A percentile compares a stretch with the other conserved stretches of the same genome.
Conservation (phyloP, 192 early-diverging fungal species). For the Linderina pennispora region DNA sequence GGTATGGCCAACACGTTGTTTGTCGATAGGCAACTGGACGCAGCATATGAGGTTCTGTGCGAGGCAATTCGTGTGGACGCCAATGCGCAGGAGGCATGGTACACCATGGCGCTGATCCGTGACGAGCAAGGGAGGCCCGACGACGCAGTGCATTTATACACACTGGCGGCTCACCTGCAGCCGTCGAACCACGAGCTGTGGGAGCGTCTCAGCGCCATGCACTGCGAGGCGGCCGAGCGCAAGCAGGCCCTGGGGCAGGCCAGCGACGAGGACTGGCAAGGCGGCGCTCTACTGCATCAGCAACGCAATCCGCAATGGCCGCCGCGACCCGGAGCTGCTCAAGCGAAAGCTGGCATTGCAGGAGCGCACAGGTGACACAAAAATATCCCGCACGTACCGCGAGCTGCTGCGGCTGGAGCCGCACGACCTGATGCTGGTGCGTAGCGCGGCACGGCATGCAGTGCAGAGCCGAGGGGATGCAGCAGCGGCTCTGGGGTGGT, state of each 20-base stretch:
- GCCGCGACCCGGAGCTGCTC: slow-evolving; percentile 59
- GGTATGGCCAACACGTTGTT: slow-evolving; percentile 79
- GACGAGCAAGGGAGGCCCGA: slow-evolving; percentile 72
- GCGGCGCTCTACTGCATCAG: slow-evolving; percentile 83
- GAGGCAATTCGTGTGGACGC: slow-evolving; percentile 69
- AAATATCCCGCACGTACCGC: too few species aligned
- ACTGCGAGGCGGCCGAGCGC: slow-evolving; percentile 32
- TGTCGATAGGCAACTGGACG: slow-evolving; percentile 56
- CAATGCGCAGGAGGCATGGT: slow-evolving; percentile 77
- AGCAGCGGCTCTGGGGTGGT: too few species aligned
- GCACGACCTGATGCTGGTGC: too few species aligned
- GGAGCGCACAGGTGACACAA: slow-evolving; percentile 48
- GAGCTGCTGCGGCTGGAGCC: too few species aligned
- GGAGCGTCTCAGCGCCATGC: slow-evolving; percentile 73
- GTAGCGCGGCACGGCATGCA: too few species aligned
- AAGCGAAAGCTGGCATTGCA: slow-evolving; percentile 64
- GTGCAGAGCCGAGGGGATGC: too few species aligned
- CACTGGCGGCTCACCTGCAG: slow-evolving; percentile 88
- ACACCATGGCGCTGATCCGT: slow-evolving; percentile 81
- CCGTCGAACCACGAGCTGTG: slow-evolving; percentile 67
- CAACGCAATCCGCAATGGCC: slow-evolving; percentile 60
- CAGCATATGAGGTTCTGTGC: slow-evolving; percentile 71
- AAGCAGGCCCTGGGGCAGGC: too few species aligned
- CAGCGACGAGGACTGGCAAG: slow-evolving; percentile 49
- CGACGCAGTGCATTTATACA: slow-evolving; percentile 70